phyloP scores from a whole-genome alignment of 495 filamentous ascomycete species.

The Rostrohypoxylon terebratum region DNA sequence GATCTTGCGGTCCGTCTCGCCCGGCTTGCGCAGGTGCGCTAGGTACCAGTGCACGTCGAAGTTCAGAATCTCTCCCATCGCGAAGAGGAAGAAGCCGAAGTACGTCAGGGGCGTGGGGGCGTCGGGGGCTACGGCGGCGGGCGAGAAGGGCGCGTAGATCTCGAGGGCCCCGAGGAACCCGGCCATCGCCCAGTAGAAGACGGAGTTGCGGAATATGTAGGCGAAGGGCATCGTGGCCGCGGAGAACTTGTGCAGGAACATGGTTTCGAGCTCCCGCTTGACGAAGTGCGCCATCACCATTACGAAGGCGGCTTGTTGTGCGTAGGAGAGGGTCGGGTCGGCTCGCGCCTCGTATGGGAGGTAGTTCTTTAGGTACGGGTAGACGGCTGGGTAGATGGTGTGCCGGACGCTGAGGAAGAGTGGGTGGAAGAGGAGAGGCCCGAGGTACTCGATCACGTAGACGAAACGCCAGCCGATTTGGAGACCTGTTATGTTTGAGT shows the following conservation, averaged over 20 bases:
- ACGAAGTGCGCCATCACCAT: conserved; percentile 86
- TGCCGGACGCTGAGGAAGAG: conserved; percentile 76
- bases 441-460: conserved; percentile 93
- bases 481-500: conserved; percentile 66
- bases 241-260: conserved; percentile 96
- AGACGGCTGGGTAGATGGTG: conserved; percentile 75
- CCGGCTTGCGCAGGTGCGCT: conserved; percentile 77
- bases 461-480: conserved; percentile 96
- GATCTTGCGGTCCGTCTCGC: conserved; percentile 87
- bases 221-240: conserved; percentile 87
- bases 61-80: conserved; percentile 82
- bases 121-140: conserved; percentile 65
- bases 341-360: conserved; percentile 47
- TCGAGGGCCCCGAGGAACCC: conserved; percentile 86
- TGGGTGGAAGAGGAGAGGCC: conserved; percentile 91
- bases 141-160: conserved; percentile 80
- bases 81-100: conserved; percentile 74
- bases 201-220: conserved; percentile 92
- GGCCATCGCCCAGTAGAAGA: conserved; percentile 88
- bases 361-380: conserved; percentile 53
- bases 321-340: conserved; percentile 62
- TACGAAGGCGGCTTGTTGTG: conserved; percentile 76
- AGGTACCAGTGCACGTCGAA: conserved; percentile 81
- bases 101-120: conserved; percentile 62
- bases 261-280: conserved; percentile 94